These are phyloP conservation scores for Marchantia paleacea DNA, from an alignment of 225 moss, liverwort and hornwort genomes.

Conservation along the genomic window DNA sequence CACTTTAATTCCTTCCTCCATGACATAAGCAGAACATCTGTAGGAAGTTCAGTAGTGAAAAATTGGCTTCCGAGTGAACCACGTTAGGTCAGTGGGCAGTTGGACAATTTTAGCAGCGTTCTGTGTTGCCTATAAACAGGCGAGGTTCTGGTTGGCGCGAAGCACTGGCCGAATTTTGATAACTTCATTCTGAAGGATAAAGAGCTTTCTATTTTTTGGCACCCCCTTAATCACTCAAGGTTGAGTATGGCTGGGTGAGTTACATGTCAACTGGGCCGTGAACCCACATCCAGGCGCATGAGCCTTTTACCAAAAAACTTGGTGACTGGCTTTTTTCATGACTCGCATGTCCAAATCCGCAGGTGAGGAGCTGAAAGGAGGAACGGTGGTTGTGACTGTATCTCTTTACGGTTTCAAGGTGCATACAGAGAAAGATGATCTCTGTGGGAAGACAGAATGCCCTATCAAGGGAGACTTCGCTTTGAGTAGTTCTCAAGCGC, in stretches of 20 bases:
- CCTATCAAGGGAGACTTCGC: slow-evolving; percentile 45
- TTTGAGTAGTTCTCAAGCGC: slow-evolving; percentile 31
- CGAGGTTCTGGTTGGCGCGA: too few species aligned
- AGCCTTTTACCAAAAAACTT: neutral
- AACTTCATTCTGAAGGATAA: too few species aligned
- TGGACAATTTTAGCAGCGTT: too few species aligned
- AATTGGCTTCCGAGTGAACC: neutral
- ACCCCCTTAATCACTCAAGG: neutral
- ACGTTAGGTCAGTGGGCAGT: neutral
- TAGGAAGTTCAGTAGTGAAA: neutral
- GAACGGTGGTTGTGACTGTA: slow-evolving; percentile 47
- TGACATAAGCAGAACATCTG: neutral
- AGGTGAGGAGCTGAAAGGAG: slow-evolving; percentile 30
- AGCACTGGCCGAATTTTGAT: too few species aligned
- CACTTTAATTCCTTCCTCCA: neutral
- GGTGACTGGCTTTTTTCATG: neutral
- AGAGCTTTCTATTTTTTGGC: neutral
- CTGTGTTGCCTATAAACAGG: too few species aligned
- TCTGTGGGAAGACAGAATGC: slow-evolving; percentile 43
- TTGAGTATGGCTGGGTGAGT: neutral
- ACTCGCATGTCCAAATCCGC: neutral
- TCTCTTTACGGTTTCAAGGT: slow-evolving; percentile 35
- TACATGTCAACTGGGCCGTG: neutral
- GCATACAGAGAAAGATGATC: slow-evolving; percentile 47
- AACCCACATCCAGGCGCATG: neutral